These are phyloP conservation scores for Eimeria zaria DNA, from an alignment of 169 alveolate genomes.

Conservation along the genomic window DNA sequence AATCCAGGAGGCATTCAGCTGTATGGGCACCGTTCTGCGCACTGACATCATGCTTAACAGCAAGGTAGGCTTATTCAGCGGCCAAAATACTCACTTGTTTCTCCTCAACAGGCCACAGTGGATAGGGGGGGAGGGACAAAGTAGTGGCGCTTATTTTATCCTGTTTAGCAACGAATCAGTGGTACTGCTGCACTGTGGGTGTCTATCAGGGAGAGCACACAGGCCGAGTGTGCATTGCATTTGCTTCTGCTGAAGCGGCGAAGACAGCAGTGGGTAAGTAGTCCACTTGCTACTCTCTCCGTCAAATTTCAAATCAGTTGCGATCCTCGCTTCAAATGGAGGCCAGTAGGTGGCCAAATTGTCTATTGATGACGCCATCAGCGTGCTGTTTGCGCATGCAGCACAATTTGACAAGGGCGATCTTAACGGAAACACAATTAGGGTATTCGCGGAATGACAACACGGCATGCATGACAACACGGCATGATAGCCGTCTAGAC, in stretches of 20 bases:
- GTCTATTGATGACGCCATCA: constrained; percentile 42
- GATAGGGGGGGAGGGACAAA: not conserved
- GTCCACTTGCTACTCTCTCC: not conserved
- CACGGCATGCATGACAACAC: constrained; percentile 16
- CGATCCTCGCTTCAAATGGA: constrained; percentile 36
- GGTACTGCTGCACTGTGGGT: not conserved
- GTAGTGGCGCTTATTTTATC: not conserved
- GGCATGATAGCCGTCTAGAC: not conserved
- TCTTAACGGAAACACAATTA: constrained; percentile 83
- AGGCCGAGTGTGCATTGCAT: constrained; percentile 82
- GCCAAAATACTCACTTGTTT: not conserved
- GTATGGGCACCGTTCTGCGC: constrained; percentile 76
- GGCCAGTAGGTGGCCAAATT: constrained; percentile 32
- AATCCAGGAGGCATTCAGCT: constrained; percentile 85
- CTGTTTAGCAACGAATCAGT: not conserved
- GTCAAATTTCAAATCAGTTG: constrained; percentile 48
- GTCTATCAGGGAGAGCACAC: constrained; percentile 82
- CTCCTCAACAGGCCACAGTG: not conserved
- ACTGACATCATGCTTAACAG: constrained; percentile 83
- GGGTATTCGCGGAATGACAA: constrained; percentile 81
- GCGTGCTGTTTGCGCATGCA: constrained; percentile 47
- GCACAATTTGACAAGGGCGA: constrained; percentile 85
- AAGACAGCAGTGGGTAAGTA: constrained; percentile 80
- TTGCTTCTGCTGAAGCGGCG: constrained; percentile 80
- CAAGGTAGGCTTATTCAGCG: constrained; percentile 52